phyloP scores from a whole-genome alignment of 2,329 filamentous ascomycete genomes.

The Talaromyces islandicus region DNA sequence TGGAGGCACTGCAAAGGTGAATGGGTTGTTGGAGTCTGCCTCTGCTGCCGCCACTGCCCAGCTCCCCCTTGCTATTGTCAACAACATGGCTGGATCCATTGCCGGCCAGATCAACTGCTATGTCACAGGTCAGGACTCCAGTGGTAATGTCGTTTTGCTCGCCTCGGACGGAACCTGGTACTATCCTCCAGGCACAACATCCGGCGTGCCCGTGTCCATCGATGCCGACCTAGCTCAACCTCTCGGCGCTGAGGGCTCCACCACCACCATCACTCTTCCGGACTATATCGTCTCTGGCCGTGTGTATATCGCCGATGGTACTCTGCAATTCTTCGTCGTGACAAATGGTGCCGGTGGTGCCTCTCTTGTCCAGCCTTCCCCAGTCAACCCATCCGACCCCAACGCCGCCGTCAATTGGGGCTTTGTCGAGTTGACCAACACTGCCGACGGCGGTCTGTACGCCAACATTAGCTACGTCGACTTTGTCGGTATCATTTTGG shows the following conservation, averaged over 20 bases:
- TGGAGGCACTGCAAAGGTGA: not conserved
- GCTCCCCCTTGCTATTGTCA: conserved; percentile 26
- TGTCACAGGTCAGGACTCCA: conserved; percentile 40
- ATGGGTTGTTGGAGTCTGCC: not conserved
- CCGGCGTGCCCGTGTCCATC: conserved; percentile 29
- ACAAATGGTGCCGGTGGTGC: conserved; percentile 19
- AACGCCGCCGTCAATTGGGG: conserved; percentile 44
- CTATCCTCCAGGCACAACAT: conserved; percentile 31
- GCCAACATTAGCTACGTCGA: conserved; percentile 50
- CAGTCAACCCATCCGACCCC: conserved; percentile 39
- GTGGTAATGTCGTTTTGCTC: conserved; percentile 39
- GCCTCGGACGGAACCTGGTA: conserved; percentile 33
- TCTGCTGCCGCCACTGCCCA: not conserved
- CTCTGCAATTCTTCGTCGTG: conserved; percentile 41
- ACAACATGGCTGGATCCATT: conserved; percentile 32
- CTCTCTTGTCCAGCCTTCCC: conserved; percentile 46
- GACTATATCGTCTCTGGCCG: conserved; percentile 37
- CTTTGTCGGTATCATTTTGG: conserved; percentile 48
- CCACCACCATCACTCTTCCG: conserved; percentile 35
- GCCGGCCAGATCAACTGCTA: conserved; percentile 23
- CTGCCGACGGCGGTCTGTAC: conserved; percentile 31
- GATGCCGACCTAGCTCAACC: conserved; percentile 37
- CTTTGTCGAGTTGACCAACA: conserved; percentile 47
- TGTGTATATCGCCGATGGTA: conserved; percentile 41
- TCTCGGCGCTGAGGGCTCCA: conserved; percentile 34